Base-by-base conservation (phyloP, 2,329 filamentous ascomycete species). In the Lasiodiplodia citricola region DNA sequence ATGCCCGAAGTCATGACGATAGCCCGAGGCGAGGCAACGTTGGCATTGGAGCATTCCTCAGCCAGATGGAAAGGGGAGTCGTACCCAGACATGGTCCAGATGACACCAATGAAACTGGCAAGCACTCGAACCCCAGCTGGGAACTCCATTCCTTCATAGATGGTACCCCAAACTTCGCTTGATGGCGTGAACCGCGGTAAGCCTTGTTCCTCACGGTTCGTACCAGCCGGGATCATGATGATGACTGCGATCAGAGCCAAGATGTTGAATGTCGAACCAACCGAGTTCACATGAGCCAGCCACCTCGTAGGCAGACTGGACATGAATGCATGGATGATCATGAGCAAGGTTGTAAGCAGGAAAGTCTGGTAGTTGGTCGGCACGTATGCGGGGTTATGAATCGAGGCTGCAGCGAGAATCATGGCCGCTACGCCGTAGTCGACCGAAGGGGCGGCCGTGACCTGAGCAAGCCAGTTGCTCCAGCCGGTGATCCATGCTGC, bases 11-110 rank as follows among this genome's bases (percentile, higher is more conserved):
- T 93, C 75, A 92, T 82, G 47, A 92, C 87, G 65, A 93, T 93
- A 8, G 91, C 91, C 14, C 91, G 87, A 0, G 91, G 91, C 11
- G 89, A 87, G 37, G 91, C 90, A 56, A 92, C 80, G 72, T 87
- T 88, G 35, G 91, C 91, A 72, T 93, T 93, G 70, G 88, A 89
- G 78, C 91, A 93, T 78, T 93, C 91, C 75, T 93, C 91, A 3
- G 88, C 86, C n/a, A 93, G 79, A 79, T 93, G 91, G 77, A 92
- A 92, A 0, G 90, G 87, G 0, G 85, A 85, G 77, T 92, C 90
- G 75, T 91, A 91, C 51, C 50, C 67, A 62, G 67, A 70, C 83
- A 89, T 90, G 5, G 88, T 91, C 89, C 89, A 91, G 71, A 91
- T 90, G 41, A 91, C 89, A 35, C 86, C 85, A 54, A 91, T 86